Evolutionary conservation across 352 stramenopile species (phyloP).

Genomic region (Phytophthora hybrid): DNA sequence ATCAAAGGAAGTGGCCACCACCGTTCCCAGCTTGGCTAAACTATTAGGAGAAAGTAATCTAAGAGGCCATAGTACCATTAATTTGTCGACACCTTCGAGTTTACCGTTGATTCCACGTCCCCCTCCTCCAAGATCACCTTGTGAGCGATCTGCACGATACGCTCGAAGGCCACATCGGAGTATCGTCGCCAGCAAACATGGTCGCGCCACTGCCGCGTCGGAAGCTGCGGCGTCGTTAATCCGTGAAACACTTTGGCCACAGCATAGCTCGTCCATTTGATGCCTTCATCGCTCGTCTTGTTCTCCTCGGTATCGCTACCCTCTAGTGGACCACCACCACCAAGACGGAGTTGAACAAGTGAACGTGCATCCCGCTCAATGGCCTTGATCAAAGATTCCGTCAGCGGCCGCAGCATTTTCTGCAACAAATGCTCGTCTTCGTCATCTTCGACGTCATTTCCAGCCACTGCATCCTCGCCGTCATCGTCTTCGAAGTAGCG

Average conservation of each 20-base stretch:
- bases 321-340: slow-evolving; percentile 18
- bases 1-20: slow-evolving; percentile 29
- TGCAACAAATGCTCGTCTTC: slow-evolving; percentile 50
- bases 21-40: slow-evolving; percentile 1
- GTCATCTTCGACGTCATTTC: slow-evolving; percentile 15
- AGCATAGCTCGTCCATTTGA: slow-evolving; percentile 68
- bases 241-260: slow-evolving; percentile 85
- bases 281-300: slow-evolving; percentile 25
- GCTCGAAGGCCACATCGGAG: slow-evolving; percentile 72
- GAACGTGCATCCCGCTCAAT: slow-evolving; percentile 65
- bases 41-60: slow-evolving; percentile 23
- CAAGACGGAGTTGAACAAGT: slow-evolving; percentile 43
- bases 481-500: slow-evolving; percentile 75
- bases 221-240: slow-evolving; percentile 70
- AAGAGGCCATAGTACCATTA: slow-evolving; percentile 19
- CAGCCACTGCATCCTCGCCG: neutral
- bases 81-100: neutral
- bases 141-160: slow-evolving; percentile 67
- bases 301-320: slow-evolving; percentile 26
- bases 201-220: slow-evolving; percentile 66
- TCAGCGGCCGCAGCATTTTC: slow-evolving; percentile 60
- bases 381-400: slow-evolving; percentile 49
- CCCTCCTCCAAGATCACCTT: slow-evolving; percentile 57
- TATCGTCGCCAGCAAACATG: slow-evolving; percentile 77
- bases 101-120: neutral